A percentile compares a stretch with the other conserved stretches of the same genome.
Conservation (phyloP, 345 rosid genomes). For the Eutrema yunnanense region DNA sequence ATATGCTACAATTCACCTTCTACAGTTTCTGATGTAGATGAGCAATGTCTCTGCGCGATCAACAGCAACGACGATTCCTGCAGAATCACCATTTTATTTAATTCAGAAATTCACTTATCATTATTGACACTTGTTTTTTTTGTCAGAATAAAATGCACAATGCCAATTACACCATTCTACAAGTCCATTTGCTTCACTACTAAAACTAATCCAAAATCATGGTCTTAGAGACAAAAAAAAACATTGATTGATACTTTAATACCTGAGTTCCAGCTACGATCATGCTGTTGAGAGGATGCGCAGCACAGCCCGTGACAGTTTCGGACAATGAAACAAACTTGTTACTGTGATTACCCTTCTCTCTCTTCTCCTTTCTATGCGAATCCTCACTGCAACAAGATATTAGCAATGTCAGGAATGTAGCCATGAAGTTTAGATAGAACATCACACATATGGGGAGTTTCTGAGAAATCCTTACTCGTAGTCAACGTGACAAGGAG, state of each 20-base stretch:
- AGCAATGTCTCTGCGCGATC: slow-evolving; percentile 45
- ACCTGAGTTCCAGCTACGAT: slow-evolving; percentile 90
- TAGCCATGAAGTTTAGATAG: neutral
- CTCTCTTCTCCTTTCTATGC: slow-evolving; percentile 22
- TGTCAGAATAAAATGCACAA: neutral
- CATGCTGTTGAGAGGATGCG: slow-evolving; percentile 71
- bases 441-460: neutral
- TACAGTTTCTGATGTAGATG: slow-evolving; percentile 25
- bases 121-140: neutral
- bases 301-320: slow-evolving; percentile 58
- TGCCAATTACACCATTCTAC: neutral
- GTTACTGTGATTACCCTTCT: slow-evolving; percentile 43
- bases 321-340: slow-evolving; percentile 71
- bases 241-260: slow-evolving; percentile 8
- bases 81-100: slow-evolving; percentile 11
- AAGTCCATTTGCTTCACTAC: neutral
- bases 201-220: neutral
- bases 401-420: neutral
- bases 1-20: slow-evolving; percentile 13
- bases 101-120: slow-evolving; percentile 1
- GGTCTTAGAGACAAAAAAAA: neutral
- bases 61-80: slow-evolving; percentile 63
- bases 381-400: slow-evolving; percentile 40
- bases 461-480: slow-evolving; percentile 38
- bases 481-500: slow-evolving; percentile 86